These are phyloP conservation scores for Coemansia sp. DNA, from an alignment of 192 early-diverging fungal species.

Conservation along the genomic window DNA sequence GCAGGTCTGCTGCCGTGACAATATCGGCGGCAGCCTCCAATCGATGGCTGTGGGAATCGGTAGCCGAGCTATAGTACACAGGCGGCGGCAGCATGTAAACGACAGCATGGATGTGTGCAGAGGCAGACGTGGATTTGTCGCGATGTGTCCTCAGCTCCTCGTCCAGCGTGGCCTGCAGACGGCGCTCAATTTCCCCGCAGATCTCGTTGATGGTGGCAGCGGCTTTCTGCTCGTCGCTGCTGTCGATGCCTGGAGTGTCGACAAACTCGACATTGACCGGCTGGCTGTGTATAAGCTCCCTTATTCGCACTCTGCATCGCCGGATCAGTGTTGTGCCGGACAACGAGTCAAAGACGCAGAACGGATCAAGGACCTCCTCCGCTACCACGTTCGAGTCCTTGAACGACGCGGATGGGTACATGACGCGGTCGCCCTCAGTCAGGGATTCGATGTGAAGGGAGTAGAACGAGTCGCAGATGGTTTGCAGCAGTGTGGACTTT, in stretches of 20 bases:
- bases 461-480: conserved; percentile 60
- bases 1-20: conserved; percentile 23
- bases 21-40: conserved; percentile 27
- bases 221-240: conserved; percentile 16
- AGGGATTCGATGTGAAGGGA: conserved; percentile 27
- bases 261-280: conserved; percentile 36
- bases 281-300: conserved; percentile 13
- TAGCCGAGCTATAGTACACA: conserved; percentile 26
- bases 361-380: conserved; percentile 43
- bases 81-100: conserved; percentile 48
- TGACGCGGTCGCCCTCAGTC: conserved; percentile 19
- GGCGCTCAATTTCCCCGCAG: conserved; percentile 35
- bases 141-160: conserved; percentile 34
- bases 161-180: conserved; percentile 27
- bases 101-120: conserved; percentile 35
- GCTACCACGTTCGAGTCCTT: conserved; percentile 6
- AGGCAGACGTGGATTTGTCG: conserved; percentile 1
- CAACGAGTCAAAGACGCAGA: conserved; percentile 48
- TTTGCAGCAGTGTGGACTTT: conserved; percentile 75
- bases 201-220: conserved; percentile 22
- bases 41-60: conserved; percentile 36
- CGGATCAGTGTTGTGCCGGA: conserved; percentile 31
- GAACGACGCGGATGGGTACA: conserved; percentile 8
- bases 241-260: conserved; percentile 49
- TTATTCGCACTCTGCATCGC: conserved; percentile 18